A percentile compares a stretch with the other conserved stretches of the same genome.
phyloP scores from a whole-genome alignment of 331 rosid species.

The Dryas integrifolia region DNA sequence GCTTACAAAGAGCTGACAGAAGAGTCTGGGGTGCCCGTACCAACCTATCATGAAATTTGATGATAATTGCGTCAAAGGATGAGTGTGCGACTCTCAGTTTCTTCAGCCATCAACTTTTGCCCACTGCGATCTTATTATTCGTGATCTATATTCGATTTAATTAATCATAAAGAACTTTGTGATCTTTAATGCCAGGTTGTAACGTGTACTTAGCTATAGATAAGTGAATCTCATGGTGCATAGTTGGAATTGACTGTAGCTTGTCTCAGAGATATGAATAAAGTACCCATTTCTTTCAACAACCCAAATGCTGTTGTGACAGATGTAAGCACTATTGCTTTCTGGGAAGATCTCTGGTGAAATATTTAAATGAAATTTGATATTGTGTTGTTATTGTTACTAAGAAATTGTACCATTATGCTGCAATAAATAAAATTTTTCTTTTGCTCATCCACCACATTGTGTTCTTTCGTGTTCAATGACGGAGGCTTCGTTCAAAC shows the following conservation, averaged over 20 bases:
- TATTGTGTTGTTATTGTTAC: background rate
- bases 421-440: background rate
- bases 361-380: background rate
- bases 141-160: too few species aligned
- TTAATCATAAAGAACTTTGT: too few species aligned
- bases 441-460: background rate
- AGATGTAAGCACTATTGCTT: background rate
- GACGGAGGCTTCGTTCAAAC: background rate
- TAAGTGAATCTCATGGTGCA: background rate
- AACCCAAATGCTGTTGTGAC: background rate
- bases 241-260: background rate
- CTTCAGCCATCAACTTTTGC: background rate
- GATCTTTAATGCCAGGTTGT: background rate
- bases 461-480: background rate
- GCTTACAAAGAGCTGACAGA: constrained; percentile 68
- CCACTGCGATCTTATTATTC: too few species aligned
- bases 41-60: constrained; percentile 36
- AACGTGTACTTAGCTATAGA: background rate
- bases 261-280: background rate
- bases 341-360: background rate
- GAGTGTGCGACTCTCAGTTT: constrained; percentile 7
- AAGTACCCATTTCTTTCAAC: background rate
- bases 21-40: constrained; percentile 65
- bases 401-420: background rate
- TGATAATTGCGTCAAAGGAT: constrained; percentile 24